phyloP scores from a whole-genome alignment of 495 filamentous ascomycete genomes.

The Aspergillus homomorphus region DNA sequence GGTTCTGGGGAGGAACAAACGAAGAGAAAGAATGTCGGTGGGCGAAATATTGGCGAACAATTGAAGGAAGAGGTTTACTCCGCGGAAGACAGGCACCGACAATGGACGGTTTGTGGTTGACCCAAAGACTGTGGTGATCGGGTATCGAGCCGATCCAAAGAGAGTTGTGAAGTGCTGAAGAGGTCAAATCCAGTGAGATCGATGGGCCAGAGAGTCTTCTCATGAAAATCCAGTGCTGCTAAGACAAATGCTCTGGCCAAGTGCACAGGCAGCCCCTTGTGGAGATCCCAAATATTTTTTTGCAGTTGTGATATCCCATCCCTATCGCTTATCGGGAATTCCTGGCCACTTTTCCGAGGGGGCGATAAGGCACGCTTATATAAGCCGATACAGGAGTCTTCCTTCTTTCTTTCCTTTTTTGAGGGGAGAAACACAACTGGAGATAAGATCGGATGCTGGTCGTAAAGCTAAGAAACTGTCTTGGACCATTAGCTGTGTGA shows the following conservation, averaged over 20 bases:
- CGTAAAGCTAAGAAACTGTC: too few species aligned
- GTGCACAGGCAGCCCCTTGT: neutral
- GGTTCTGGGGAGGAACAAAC: neutral
- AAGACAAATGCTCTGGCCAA: neutral
- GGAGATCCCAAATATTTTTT: neutral
- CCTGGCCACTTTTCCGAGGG: too few species aligned
- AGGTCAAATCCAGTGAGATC: neutral
- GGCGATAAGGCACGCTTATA: neutral
- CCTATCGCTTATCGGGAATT: neutral
- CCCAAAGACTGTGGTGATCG: constrained; percentile 13
- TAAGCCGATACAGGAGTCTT: neutral
- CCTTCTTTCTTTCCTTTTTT: neutral
- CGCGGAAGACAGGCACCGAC: constrained; percentile 7
- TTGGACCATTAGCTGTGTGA: neutral
- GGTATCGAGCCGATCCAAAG: constrained; percentile 1
- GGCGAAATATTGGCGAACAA: neutral
- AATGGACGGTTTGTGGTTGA: constrained; percentile 17
- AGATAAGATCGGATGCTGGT: too few species aligned
- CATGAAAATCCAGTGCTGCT: neutral
- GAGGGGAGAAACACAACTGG: too few species aligned
- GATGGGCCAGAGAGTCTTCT: neutral
- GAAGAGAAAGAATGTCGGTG: constrained; percentile 3
- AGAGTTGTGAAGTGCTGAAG: constrained; percentile 1
- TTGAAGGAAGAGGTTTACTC: constrained; percentile 7
- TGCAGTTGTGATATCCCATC: neutral